phyloP scores from a whole-genome alignment of 192 early-diverging fungal species.

The Paraglomus occultum region DNA sequence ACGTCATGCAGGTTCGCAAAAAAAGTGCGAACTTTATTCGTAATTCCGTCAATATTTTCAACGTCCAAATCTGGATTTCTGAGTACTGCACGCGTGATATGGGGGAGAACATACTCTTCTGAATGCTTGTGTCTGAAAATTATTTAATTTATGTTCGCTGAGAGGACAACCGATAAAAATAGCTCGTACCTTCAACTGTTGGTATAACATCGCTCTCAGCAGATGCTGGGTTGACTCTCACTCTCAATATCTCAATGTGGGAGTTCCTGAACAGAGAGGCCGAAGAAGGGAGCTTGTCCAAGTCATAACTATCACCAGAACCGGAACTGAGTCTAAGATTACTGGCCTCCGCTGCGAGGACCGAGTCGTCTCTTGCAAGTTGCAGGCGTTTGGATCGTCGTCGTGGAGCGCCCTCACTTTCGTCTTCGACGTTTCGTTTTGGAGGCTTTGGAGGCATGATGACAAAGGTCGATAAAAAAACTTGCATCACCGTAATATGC shows the following conservation, averaged over 20 bases:
- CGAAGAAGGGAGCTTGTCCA: conserved; percentile 3
- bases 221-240: conserved; percentile 14
- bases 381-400: not conserved
- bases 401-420: not conserved
- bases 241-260: conserved; percentile 15
- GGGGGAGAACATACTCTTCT: not conserved
- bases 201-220: conserved; percentile 6
- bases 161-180: not conserved
- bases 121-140: conserved; percentile 7
- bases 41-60: not conserved
- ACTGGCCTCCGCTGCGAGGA: not conserved
- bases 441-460: no score
- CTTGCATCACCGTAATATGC: no score
- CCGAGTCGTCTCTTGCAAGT: conserved; percentile 16
- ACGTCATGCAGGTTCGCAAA: conserved; percentile 8
- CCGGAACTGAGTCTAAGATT: conserved; percentile 13
- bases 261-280: conserved; percentile 1
- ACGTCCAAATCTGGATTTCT: not conserved
- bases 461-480: no score
- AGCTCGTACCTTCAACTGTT: conserved; percentile 25
- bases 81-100: not conserved
- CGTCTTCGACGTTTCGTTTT: no score
- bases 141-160: conserved; percentile 21
- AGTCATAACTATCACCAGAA: conserved; percentile 4
- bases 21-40: conserved; percentile 16